Evolutionary conservation across 495 filamentous ascomycete species (phyloP).

Genomic region (Penicillium dipodomyicola): DNA sequence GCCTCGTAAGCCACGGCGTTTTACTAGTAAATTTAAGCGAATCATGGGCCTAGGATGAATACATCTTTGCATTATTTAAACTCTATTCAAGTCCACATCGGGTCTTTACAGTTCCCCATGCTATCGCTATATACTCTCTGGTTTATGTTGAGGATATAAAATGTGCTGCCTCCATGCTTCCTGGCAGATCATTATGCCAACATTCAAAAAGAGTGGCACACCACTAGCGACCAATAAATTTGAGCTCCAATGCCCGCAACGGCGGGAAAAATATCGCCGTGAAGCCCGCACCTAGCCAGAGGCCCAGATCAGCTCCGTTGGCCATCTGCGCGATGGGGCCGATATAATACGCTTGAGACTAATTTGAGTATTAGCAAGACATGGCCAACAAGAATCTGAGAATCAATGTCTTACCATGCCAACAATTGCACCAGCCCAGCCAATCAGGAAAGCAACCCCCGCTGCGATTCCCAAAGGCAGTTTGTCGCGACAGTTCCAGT

Average conservation of each 20-base stretch:
- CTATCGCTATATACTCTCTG: slow-evolving; percentile 3
- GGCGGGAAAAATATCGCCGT: slow-evolving; percentile 44
- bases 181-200: not conserved
- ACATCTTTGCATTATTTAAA: not conserved
- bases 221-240: slow-evolving; percentile 35
- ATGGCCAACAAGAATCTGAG: not conserved
- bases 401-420: slow-evolving; percentile 48
- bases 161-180: not conserved
- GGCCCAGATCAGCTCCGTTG: slow-evolving; percentile 40
- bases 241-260: slow-evolving; percentile 41
- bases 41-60: not conserved
- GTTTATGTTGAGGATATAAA: not conserved
- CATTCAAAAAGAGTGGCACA: not conserved
- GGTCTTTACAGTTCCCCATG: not conserved
- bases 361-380: not conserved
- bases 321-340: slow-evolving; percentile 44
- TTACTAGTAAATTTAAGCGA: not conserved
- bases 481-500: slow-evolving; percentile 41
- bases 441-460: slow-evolving; percentile 43
- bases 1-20: not conserved
- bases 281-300: slow-evolving; percentile 46
- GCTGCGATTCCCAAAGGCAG: slow-evolving; percentile 49
- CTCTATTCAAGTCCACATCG: not conserved
- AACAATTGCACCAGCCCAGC: slow-evolving; percentile 50
- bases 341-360: slow-evolving; percentile 50